phyloP scores from a whole-genome alignment of 768 basidiomycete genomes.

The Nidula microcarpa region DNA sequence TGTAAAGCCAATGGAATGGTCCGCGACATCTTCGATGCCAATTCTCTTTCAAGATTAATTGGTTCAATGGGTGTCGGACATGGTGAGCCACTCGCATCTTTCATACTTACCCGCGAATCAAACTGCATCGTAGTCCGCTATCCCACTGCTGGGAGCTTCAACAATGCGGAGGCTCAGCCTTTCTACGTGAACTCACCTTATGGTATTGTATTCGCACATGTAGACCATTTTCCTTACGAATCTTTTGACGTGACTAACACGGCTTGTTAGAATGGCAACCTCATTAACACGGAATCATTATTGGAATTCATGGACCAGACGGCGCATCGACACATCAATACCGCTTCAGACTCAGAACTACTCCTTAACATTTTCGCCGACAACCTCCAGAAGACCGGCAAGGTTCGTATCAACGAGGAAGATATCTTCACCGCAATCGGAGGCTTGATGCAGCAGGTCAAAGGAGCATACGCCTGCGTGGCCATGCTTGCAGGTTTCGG shows the following conservation, averaged over 20 bases:
- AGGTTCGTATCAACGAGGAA: conserved; percentile 99
- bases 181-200: conserved; percentile 99
- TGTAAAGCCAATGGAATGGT: conserved; percentile 99
- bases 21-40: conserved; percentile 89
- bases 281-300: conserved; percentile 88
- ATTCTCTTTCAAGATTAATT: conserved; percentile 69
- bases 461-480: conserved; percentile 94
- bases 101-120: conserved; percentile 4
- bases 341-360: conserved; percentile 95
- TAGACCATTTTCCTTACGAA: conserved; percentile 21
- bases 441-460: conserved; percentile 83
- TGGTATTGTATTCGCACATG: conserved; percentile 97
- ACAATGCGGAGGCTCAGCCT: conserved; percentile 96
- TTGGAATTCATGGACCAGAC: conserved; percentile 93
- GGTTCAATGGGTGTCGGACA: conserved; percentile 99
- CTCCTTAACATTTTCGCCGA: conserved; percentile 97
- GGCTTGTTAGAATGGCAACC: conserved; percentile 83
- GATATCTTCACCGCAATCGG: conserved; percentile 96
- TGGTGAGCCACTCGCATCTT: conserved; percentile 46
- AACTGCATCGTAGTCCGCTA: conserved; percentile 69
- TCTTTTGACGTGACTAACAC: conserved; percentile 5
- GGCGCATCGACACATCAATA: conserved; percentile 98
- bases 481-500: conserved; percentile 99
- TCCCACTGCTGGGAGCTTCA: conserved; percentile 96
- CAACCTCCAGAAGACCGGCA: conserved; percentile 96